phyloP scores from a whole-genome alignment of 23 red algal species.

The Agarophyton chilense region DNA sequence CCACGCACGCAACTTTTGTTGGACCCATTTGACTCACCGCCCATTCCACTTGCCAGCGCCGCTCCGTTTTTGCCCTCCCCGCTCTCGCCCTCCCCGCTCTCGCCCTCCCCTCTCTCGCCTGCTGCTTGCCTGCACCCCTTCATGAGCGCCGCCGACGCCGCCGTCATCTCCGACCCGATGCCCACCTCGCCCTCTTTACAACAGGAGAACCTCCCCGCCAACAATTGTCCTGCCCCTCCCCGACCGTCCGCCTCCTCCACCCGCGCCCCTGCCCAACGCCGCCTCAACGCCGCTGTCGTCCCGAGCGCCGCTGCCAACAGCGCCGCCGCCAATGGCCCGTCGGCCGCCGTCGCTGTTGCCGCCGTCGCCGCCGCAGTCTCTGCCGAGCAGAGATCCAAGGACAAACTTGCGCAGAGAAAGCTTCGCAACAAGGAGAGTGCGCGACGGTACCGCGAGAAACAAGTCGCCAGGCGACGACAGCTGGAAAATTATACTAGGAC shows the following conservation, averaged over 20 bases:
- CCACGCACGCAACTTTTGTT: slow-evolving; percentile 28
- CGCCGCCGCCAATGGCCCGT: neutral
- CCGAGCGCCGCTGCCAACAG: neutral
- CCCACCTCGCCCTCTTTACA: neutral
- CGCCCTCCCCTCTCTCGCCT: slow-evolving; percentile 4
- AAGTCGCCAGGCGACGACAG: slow-evolving; percentile 59
- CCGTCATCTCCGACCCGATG: neutral
- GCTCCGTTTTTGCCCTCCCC: neutral
- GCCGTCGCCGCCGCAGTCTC: neutral
- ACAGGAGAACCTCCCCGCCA: slow-evolving; percentile 18
- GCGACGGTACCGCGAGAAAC: slow-evolving; percentile 63
- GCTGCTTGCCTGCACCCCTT: neutral
- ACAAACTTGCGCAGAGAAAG: slow-evolving; percentile 61
- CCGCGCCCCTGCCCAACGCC: neutral
- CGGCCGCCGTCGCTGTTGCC: neutral
- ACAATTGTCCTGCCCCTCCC: too few relatives aligned
- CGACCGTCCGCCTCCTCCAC: too few relatives aligned
- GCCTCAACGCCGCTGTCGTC: neutral
- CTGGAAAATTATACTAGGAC: slow-evolving; percentile 55
- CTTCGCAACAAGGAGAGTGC: slow-evolving; percentile 73
- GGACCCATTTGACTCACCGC: slow-evolving; percentile 41
- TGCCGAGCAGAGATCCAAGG: slow-evolving; percentile 38
- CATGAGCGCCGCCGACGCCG: neutral
- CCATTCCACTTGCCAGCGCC: slow-evolving; percentile 21
- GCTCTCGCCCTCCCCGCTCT: slow-evolving; percentile 1